These are phyloP conservation scores for Euryodendron excelsum DNA, from an alignment of 148 eudicot species.

Conservation along the genomic window DNA sequence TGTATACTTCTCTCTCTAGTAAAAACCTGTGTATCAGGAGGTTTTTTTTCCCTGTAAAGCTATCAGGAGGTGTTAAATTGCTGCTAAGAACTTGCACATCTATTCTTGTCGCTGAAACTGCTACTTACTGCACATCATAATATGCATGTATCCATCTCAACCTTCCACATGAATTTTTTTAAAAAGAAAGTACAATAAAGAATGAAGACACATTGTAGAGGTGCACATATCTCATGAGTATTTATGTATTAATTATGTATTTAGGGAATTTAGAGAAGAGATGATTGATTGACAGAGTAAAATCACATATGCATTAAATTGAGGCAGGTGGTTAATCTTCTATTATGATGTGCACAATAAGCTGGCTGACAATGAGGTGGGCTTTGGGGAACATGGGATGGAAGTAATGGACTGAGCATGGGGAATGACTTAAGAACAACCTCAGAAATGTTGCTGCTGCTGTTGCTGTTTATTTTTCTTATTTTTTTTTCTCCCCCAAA, in stretches of 20 bases:
- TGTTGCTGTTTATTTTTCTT: no score
- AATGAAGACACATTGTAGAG: not conserved
- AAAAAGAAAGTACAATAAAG: not conserved
- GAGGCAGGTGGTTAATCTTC: not conserved
- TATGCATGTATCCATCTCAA: not conserved
- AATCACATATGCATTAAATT: not conserved
- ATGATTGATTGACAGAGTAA: not conserved
- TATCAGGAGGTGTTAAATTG: not conserved
- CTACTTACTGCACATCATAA: not conserved
- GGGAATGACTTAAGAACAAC: not conserved
- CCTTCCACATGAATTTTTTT: not conserved
- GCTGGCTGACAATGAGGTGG: not conserved
- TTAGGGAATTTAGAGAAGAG: not conserved
- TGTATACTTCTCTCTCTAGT: not conserved
- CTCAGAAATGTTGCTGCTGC: not conserved
- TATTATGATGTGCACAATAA: not conserved
- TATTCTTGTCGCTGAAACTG: conserved; percentile 1
- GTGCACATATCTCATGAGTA: not conserved
- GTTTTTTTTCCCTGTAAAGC: not conserved
- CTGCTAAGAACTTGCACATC: not conserved
- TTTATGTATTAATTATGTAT: not conserved
- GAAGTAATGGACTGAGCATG: not conserved
- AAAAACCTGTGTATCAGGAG: not conserved
- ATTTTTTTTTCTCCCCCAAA: no score
- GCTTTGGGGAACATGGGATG: not conserved